Evolutionary conservation across 495 filamentous ascomycete genomes (phyloP).

Genomic region (Aspergillus incahuasiensis): DNA sequence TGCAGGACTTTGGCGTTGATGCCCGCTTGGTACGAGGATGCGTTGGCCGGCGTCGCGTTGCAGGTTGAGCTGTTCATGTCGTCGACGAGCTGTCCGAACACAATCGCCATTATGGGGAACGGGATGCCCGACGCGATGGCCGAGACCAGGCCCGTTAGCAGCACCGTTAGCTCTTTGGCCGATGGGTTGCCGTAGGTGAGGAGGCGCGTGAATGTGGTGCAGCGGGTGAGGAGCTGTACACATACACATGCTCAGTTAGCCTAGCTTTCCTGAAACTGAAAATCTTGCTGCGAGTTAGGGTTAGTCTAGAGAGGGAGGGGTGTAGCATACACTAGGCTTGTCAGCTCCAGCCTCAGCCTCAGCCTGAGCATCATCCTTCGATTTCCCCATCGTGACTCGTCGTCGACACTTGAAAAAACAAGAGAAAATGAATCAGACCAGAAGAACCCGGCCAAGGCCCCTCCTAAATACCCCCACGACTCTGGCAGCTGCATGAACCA

Average conservation of each 20-base stretch:
- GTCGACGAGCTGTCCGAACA: slow-evolving; percentile 64
- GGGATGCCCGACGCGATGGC: slow-evolving; percentile 60
- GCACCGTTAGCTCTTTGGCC: slow-evolving; percentile 22
- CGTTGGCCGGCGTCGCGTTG: slow-evolving; percentile 9
- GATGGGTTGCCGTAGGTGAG: slow-evolving; percentile 3
- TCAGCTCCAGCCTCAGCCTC: background rate
- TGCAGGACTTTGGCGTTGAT: slow-evolving; percentile 51
- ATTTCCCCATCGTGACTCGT: background rate
- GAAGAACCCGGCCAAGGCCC: background rate
- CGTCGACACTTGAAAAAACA: background rate
- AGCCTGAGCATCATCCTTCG: background rate
- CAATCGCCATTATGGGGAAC: slow-evolving; percentile 62
- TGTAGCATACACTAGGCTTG: slow-evolving; percentile 2
- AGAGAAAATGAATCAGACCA: background rate
- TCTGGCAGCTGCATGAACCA: background rate
- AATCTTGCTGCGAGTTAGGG: background rate
- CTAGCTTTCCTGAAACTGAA: background rate
- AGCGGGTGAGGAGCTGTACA: background rate
- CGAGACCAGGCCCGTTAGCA: slow-evolving; percentile 41
- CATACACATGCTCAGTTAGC: background rate
- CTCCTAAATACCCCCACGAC: background rate
- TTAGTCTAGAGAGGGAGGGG: background rate
- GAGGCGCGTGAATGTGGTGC: slow-evolving; percentile 8
- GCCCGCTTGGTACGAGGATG: slow-evolving; percentile 15
- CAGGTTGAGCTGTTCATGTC: slow-evolving; percentile 34